Conservation (phyloP, 305 asterid genomes). For the Coffea humblotiana region DNA sequence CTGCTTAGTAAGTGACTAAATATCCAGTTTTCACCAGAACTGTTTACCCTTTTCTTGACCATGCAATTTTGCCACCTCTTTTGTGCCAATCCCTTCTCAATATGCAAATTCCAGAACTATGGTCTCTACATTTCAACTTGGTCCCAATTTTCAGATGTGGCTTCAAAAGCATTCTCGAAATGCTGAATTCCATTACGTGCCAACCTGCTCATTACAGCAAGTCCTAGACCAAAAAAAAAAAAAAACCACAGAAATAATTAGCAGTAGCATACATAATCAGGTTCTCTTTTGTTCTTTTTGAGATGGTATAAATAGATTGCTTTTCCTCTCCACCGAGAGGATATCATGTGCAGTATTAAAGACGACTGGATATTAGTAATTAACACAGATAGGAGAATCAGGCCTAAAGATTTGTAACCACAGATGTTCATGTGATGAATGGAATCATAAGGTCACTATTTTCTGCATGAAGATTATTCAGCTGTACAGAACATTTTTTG, state of each 20-base stretch:
- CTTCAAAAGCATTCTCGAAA: constrained; percentile 2
- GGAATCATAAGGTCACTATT: background rate
- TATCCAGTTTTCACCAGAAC: no score
- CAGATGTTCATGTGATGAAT: background rate
- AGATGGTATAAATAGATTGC: background rate
- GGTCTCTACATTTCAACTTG: background rate
- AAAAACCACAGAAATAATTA: background rate
- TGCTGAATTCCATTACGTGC: constrained; percentile 1
- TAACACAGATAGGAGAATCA: background rate
- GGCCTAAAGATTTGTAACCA: background rate
- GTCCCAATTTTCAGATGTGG: constrained; percentile 5
- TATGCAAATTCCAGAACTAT: no score
- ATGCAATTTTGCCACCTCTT: background rate
- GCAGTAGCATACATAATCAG: background rate
- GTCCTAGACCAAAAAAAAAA: background rate
- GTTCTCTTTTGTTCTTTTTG: no score
- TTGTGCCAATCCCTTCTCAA: no score
- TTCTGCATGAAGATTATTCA: background rate
- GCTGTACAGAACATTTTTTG: background rate
- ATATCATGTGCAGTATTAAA: background rate
- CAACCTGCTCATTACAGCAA: constrained; percentile 1
- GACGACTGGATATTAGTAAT: background rate
- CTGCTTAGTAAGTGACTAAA: background rate
- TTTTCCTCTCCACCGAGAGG: background rate
- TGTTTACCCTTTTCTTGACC: background rate